Evolutionary conservation across 2,329 filamentous ascomycete genomes (phyloP), one percentile per base, ranked within the genome.

Genomic region (Hypoxylon sp.): DNA sequence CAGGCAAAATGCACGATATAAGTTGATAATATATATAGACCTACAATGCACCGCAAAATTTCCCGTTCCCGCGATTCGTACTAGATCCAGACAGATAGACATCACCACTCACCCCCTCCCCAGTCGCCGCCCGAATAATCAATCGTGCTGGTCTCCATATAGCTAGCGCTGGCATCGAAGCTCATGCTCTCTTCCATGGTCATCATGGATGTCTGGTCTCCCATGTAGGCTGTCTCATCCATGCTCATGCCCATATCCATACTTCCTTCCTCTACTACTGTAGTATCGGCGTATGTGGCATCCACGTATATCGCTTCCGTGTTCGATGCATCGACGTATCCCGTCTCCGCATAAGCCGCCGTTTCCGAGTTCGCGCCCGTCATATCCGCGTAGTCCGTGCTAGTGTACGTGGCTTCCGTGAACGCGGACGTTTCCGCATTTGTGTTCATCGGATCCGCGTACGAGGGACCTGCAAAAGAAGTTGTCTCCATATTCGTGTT

Each of bases 41-140:
- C 50, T 4, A 22, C 39, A 22, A 39, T 39, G 3, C 50, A 37
- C 17, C 17, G 22, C 9, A 37, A 14, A 29, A 26, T 5, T 2
- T 39, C 13, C 26, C 42, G n/a, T 13, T 19, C 17, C 4, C 33
- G 4, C 10, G 14, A 31, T 39, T 22, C 33, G 11, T 29, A 26
- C 14, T 26, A 37, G 5, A 50, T 31, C 24, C 19, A 14, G 46
- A 14, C 22, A 24, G 11, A 17, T 2, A 37, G 11, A 11, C 33
- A 65, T 60, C 52, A 72, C 65, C 69, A 62, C 63, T 63, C 68
- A 24, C 55, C 66, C 10, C 62, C 65, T 1, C 72, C 73, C 72
- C 73, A 76, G 17, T 69, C 74, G 1, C 70, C 71, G 0, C 75
- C 75, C 1, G 75, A 76, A 53, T 77, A 76, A 47, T 77, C 75